Percentiles rank a stretch among this genome's conserved stretches.
Evolutionary conservation across 257 asterid species (phyloP).

Genomic region (Marsdenia floribunda): DNA sequence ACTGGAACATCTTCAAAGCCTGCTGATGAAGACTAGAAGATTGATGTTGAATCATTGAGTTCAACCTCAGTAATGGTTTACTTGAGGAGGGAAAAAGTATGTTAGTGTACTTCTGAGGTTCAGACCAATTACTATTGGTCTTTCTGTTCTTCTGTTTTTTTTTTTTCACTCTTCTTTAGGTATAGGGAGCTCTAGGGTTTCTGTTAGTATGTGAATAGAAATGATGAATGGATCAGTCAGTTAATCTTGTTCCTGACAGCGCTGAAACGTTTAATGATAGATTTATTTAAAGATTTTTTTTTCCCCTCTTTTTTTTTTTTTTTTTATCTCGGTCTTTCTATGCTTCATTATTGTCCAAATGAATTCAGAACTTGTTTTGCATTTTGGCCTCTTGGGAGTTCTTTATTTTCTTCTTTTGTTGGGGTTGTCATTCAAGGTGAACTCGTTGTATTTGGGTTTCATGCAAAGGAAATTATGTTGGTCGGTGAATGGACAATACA

Average conservation of each 20-base stretch:
- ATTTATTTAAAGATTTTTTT: background rate
- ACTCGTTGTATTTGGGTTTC: too few species aligned
- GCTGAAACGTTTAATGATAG: background rate
- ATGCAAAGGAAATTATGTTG: too few species aligned
- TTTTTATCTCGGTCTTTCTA: background rate
- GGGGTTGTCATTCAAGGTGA: too few species aligned
- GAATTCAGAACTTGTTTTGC: background rate
- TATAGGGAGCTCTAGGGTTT: conserved; percentile 9
- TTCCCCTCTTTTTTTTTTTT: background rate
- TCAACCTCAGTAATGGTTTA: background rate
- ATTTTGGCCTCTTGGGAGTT: background rate
- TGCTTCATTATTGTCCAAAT: background rate
- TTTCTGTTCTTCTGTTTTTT: background rate
- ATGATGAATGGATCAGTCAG: conserved; percentile 17
- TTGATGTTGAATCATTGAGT: background rate
- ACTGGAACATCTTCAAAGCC: conserved; percentile 54
- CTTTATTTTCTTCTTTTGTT: background rate
- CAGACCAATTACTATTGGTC: conserved; percentile 2
- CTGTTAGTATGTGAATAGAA: conserved; percentile 27
- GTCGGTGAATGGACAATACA: too few species aligned
- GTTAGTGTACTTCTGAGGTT: background rate
- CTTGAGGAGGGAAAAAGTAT: too few species aligned
- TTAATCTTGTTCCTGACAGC: background rate
- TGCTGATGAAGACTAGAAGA: conserved; percentile 52
- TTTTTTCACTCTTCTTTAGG: background rate